Evolutionary conservation across 2,329 filamentous ascomycete genomes (phyloP), one percentile per base, ranked within the genome.

Genomic region (Teratosphaeria destructans): DNA sequence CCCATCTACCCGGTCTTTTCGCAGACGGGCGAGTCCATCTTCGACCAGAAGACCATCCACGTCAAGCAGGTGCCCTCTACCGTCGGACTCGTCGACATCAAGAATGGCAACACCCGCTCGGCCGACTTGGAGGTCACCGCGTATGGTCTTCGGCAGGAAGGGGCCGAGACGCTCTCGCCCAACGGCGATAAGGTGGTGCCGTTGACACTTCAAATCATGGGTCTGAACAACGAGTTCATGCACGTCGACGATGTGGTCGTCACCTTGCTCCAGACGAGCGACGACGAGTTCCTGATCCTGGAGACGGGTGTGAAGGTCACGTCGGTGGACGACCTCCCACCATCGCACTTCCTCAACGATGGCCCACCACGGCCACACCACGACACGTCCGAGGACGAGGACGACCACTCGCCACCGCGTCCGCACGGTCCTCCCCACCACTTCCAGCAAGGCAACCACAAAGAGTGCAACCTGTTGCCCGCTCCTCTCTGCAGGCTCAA

Each of bases 191-290:
- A 81, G 60, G 71, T 85, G 3, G 71, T 86, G 57, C 71, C 76
- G 43, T 67, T 87, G 60, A 77, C 82, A 62, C 73, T 88, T 43
- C 77, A 83, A 63, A 79, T 88, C 62, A 78, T 85, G 61, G 80
- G 85, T 69, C 80, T 88, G 29, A 82, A 82, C 60, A 72, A 78
- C 57, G 65, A 72, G 59, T 62, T 63, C 19, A 74, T 76, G 52
- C 83, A 84, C 60, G 72, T 87, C 58, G 74, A 81, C 53, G 77
- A 75, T 32, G 77, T 90, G 60, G 79, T 81, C 54, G 75, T 89
- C 54, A 82, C 81, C 65, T 75, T 89, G 19, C 76, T 90, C 70
- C 82, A 85, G 75, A 82, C 81, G 0, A 76, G 78, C 3, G 73
- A 73, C 16, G 79, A 79, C 58, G 79, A 81, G 55, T 75, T 88